phyloP scores from a whole-genome alignment of 1,284 basidiomycete species.

The Hypsizygus ulmarius region DNA sequence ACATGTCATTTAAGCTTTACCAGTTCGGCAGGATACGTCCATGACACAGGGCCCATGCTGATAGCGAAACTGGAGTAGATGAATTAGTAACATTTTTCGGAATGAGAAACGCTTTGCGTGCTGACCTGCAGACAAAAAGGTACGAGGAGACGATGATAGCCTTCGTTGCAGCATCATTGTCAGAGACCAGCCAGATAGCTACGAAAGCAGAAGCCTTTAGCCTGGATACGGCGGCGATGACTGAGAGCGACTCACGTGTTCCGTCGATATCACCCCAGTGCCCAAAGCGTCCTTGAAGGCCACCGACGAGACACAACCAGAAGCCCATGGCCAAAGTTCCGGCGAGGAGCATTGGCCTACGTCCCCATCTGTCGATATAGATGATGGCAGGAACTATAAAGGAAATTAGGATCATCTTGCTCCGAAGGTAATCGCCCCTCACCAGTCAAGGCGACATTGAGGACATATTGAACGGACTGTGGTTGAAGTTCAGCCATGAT shows the following conservation, averaged over 20 bases:
- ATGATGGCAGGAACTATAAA: conserved; percentile 62
- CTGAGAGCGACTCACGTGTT: conserved; percentile 23
- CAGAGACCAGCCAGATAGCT: conserved; percentile 60
- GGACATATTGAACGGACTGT: conserved; percentile 72
- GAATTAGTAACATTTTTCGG: neutral
- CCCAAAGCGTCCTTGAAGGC: conserved; percentile 67
- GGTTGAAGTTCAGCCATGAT: neutral
- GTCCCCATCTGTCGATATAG: conserved; percentile 77
- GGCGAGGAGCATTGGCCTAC: conserved; percentile 69
- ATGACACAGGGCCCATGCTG: conserved; percentile 74
- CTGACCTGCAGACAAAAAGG: conserved; percentile 61
- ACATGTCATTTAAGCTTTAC: conserved; percentile 21
- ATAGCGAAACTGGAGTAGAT: conserved; percentile 53
- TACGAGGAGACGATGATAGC: conserved; percentile 77
- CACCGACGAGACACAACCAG: conserved; percentile 76
- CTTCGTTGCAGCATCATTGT: conserved; percentile 55
- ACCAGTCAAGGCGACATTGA: conserved; percentile 64
- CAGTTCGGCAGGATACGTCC: conserved; percentile 66
- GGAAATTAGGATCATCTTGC: neutral
- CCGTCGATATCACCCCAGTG: conserved; percentile 51
- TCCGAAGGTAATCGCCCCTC: conserved; percentile 9
- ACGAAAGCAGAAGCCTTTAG: conserved; percentile 7
- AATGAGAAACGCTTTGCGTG: too few relatives aligned
- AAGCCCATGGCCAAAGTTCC: conserved; percentile 71
- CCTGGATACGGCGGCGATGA: neutral